These are phyloP conservation scores for Salix caprea DNA, from an alignment of 345 rosid species.

Conservation along the genomic window DNA sequence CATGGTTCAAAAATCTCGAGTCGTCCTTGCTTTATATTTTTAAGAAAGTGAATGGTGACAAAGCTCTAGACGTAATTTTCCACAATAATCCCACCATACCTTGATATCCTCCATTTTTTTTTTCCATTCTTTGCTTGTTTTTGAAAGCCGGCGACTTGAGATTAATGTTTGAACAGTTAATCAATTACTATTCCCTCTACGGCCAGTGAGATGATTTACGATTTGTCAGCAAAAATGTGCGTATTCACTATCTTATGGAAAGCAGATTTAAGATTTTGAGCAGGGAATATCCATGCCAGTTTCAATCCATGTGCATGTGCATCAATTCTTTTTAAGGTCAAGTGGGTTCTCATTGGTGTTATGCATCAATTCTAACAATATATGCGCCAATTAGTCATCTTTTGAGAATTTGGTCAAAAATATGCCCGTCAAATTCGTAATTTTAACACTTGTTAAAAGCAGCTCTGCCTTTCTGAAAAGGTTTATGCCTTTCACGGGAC, in stretches of 20 bases:
- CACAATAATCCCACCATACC: neutral
- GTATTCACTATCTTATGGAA: neutral
- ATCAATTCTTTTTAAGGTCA: neutral
- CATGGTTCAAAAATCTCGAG: conserved; percentile 9
- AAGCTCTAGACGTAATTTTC: conserved; percentile 14
- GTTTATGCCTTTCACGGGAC: neutral
- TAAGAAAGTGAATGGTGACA: conserved; percentile 4
- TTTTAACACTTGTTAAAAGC: neutral
- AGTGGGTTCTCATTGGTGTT: neutral
- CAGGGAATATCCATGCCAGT: neutral
- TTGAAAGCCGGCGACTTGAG: conserved; percentile 6
- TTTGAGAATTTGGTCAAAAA: neutral
- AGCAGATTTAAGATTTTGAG: neutral
- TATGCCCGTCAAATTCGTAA: neutral
- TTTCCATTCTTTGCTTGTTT: conserved; percentile 25
- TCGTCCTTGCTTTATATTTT: conserved; percentile 1
- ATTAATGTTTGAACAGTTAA: conserved; percentile 15
- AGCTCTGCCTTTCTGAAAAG: neutral
- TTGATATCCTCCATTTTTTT: neutral
- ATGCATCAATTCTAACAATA: neutral
- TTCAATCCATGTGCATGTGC: neutral
- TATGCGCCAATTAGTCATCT: neutral
- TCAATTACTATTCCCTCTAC: conserved; percentile 10
- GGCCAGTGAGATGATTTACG: conserved; percentile 24
- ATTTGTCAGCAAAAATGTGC: conserved; percentile 18